Conservation (phyloP, 2,329 filamentous ascomycete species). For the Aureobasidium sp. region DNA sequence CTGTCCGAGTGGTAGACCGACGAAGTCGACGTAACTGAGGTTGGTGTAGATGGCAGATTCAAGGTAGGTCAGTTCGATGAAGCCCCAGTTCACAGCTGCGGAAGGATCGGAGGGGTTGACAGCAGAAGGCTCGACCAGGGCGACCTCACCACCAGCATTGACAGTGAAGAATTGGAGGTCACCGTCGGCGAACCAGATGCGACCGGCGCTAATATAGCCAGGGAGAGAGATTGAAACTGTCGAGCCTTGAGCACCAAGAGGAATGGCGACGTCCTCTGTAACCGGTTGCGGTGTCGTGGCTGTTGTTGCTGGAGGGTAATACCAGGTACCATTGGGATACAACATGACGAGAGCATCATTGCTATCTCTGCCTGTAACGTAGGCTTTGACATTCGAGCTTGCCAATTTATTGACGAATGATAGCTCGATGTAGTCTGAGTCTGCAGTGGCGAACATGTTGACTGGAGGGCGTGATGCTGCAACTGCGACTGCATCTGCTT, state of each 20-base stretch:
- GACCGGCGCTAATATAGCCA: slow-evolving; percentile 35
- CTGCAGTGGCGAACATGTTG: slow-evolving; percentile 1
- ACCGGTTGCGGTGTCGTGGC: slow-evolving; percentile 34
- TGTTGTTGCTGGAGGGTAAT: slow-evolving; percentile 37
- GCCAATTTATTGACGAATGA: slow-evolving; percentile 40
- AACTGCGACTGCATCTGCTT: not conserved
- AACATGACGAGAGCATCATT: slow-evolving; percentile 39
- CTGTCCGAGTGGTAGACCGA: slow-evolving; percentile 46
- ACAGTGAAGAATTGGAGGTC: slow-evolving; percentile 40
- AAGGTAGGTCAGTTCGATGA: slow-evolving; percentile 42
- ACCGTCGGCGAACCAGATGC: slow-evolving; percentile 42
- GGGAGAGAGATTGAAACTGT: slow-evolving; percentile 36
- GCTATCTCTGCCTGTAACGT: slow-evolving; percentile 41
- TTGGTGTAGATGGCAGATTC: slow-evolving; percentile 37
- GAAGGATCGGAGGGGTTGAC: slow-evolving; percentile 34
- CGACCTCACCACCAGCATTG: slow-evolving; percentile 24
- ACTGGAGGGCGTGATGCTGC: not conserved
- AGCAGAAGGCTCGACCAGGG: slow-evolving; percentile 44
- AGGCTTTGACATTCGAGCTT: slow-evolving; percentile 35
- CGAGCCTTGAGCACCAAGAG: slow-evolving; percentile 33
- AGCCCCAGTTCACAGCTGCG: slow-evolving; percentile 36
- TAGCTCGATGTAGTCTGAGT: slow-evolving; percentile 16
- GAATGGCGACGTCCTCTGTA: slow-evolving; percentile 36
- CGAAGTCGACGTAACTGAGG: slow-evolving; percentile 28
- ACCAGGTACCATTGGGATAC: slow-evolving; percentile 33